Percentiles rank a stretch among this genome's conserved stretches.
Evolutionary conservation across 768 basidiomycete species (phyloP).

Genomic region (Hypsizygus marmoreus): DNA sequence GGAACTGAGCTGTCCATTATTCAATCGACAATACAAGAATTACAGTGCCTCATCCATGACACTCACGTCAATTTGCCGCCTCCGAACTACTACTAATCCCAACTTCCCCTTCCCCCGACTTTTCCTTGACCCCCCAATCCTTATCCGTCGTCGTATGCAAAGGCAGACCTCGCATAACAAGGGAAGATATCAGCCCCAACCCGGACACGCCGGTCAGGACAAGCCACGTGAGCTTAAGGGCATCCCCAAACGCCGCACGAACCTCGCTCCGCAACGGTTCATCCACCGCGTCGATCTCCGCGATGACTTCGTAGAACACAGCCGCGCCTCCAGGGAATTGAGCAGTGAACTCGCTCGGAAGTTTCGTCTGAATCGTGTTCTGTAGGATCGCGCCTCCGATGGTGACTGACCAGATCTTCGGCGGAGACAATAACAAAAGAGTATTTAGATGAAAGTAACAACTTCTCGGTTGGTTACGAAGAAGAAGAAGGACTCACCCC

Average conservation of each 20-base stretch:
- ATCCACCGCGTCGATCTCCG: slow-evolving; percentile 34
- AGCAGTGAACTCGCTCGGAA: slow-evolving; percentile 40
- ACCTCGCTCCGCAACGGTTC: slow-evolving; percentile 35
- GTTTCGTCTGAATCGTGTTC: slow-evolving; percentile 43
- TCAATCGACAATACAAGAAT: too few relatives aligned
- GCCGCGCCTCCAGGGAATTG: slow-evolving; percentile 36
- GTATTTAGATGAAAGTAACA: too few relatives aligned
- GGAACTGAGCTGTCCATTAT: too few relatives aligned
- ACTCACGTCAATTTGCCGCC: too few relatives aligned
- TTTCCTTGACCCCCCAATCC: slow-evolving; percentile 30
- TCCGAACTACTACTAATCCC: too few relatives aligned
- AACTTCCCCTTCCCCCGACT: slow-evolving; percentile 8
- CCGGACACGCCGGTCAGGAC: slow-evolving; percentile 41
- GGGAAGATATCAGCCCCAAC: slow-evolving; percentile 33
- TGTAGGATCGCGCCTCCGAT: slow-evolving; percentile 53
- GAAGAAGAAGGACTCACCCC: slow-evolving; percentile 21
- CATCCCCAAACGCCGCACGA: slow-evolving; percentile 23
- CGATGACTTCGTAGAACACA: slow-evolving; percentile 47
- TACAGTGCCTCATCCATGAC: too few relatives aligned
- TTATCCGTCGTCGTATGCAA: slow-evolving; percentile 32
- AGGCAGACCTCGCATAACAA: slow-evolving; percentile 35
- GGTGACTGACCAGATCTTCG: slow-evolving; percentile 52
- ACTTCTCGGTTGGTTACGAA: background rate
- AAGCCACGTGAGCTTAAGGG: slow-evolving; percentile 43
- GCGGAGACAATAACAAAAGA: too few relatives aligned